Evolutionary conservation across 805 yeast genomes (phyloP).

Genomic region (Metschnikowia kunwiensis): DNA sequence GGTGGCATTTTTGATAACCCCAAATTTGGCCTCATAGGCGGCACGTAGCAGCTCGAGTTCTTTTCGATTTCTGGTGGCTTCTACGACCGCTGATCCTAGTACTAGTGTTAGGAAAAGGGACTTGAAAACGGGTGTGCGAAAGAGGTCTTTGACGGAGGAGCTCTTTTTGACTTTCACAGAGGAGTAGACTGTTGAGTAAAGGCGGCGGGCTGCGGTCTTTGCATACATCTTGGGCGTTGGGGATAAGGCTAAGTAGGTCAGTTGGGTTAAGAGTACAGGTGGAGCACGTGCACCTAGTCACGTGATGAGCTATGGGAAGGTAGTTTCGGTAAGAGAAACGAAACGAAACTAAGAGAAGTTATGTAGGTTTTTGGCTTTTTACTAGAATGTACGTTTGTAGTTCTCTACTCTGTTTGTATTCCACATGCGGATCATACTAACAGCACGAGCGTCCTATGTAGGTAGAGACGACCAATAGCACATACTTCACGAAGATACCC

Average conservation of each 20-base stretch:
- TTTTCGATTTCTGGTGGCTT: conserved; percentile 44
- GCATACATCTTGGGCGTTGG: neutral
- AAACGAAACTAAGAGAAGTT: no score
- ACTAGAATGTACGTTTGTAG: no score
- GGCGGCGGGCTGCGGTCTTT: conserved; percentile 3
- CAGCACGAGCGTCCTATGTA: no score
- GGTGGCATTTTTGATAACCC: conserved; percentile 30
- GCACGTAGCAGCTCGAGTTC: conserved; percentile 41
- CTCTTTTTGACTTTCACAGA: conserved; percentile 15
- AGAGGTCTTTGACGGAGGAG: conserved; percentile 27
- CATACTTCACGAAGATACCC: no score
- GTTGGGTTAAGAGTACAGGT: no score
- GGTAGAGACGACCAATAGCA: no score
- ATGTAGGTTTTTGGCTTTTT: no score
- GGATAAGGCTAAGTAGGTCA: neutral
- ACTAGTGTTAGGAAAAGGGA: conserved; percentile 35
- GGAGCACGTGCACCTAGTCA: no score
- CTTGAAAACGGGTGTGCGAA: conserved; percentile 36
- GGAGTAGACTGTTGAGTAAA: conserved; percentile 11
- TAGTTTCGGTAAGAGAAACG: no score
- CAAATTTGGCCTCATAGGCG: conserved; percentile 36
- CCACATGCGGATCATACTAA: no score
- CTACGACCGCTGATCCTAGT: conserved; percentile 47
- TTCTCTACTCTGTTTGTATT: no score
- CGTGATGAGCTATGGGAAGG: no score